These are phyloP conservation scores for Lodderomyces parapsilosis DNA, from an alignment of 1,139 yeast species.

Conservation along the genomic window DNA sequence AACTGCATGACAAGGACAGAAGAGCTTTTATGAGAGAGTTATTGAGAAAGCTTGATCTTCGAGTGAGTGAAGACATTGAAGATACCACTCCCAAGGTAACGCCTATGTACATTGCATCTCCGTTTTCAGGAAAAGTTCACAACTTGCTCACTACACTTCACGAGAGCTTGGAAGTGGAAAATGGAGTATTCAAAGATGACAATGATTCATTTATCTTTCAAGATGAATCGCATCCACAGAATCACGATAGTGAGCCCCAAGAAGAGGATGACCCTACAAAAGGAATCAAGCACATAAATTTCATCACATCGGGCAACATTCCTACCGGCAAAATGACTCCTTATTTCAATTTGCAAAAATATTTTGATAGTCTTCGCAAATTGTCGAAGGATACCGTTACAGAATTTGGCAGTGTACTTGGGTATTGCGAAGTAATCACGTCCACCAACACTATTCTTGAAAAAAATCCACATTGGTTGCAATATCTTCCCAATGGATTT, in stretches of 20 bases:
- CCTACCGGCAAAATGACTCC: constrained; percentile 63
- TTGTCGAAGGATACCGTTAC: constrained; percentile 22
- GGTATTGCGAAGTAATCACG: constrained; percentile 87
- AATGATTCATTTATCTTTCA: constrained; percentile 55
- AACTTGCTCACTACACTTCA: constrained; percentile 30
- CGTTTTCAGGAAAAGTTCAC: constrained; percentile 20
- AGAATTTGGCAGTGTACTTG: constrained; percentile 58
- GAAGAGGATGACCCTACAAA: constrained; percentile 45
- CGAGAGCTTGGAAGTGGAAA: constrained; percentile 41
- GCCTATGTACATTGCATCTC: constrained; percentile 52
- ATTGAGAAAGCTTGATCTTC: constrained; percentile 61
- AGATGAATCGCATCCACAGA: constrained; percentile 19
- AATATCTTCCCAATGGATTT: constrained; percentile 67
- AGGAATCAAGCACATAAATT: constrained; percentile 51
- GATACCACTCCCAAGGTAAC: constrained; percentile 65
- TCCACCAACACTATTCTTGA: constrained; percentile 84
- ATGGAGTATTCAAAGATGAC: constrained; percentile 47
- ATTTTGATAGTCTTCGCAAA: constrained; percentile 46
- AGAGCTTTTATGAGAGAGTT: constrained; percentile 55
- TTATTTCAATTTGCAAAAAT: constrained; percentile 62
- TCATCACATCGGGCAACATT: constrained; percentile 37
- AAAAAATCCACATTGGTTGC: constrained; percentile 59
- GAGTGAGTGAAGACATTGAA: constrained; percentile 53
- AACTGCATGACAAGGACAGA: constrained; percentile 47
- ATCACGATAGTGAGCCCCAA: constrained; percentile 10